Evolutionary conservation across 768 basidiomycete species (phyloP), one percentile per base, ranked within the genome.

Genomic region (Kwoniella dejecticola): DNA sequence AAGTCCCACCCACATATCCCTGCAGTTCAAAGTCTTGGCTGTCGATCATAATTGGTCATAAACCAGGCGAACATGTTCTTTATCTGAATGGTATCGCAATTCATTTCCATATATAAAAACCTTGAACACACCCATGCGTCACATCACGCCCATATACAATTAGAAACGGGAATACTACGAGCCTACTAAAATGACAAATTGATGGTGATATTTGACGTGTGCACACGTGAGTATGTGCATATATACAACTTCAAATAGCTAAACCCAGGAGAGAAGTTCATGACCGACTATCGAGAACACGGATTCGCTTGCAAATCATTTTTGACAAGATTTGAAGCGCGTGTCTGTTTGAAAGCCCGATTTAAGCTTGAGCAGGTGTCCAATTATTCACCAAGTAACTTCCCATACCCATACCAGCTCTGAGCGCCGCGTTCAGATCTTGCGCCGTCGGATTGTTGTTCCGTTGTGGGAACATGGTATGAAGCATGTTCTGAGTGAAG

Each of bases 391-490:
- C 52, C 19, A 45, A 31, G n/a, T 46, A 42, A 44, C 66, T 52
- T 33, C 62, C 64, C 48, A 70, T 30, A 19, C 66, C 66, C 40
- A 75, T 72, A 27, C 68, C 68, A 33, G 62, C 57, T 40, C 73
- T 64, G 30, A 71, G 48, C 17, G 33, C 33, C 15, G 69, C 69
- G 24, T 69, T 63, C 36, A 69, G 52, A 44, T 71, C 49, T 23
- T 70, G 65, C 53, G 57, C 53, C 4, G 68, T 27, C 11, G 67
- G 62, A 8, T 10, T 17, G 15, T 30, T 29, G 19, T 47, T 33
- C 21, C 62, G 60, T 38, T 59, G 62, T 41, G 70, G 68, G 60
- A 72, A 72, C 59, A 72, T 67, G 31, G 19, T 54, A 12, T 61
- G 52, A 7, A 72, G 19, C 41, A 72, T 47, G 12, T 52, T 33